Evolutionary conservation across 768 basidiomycete genomes (phyloP).

Genomic region (Tremella fuciformis): DNA sequence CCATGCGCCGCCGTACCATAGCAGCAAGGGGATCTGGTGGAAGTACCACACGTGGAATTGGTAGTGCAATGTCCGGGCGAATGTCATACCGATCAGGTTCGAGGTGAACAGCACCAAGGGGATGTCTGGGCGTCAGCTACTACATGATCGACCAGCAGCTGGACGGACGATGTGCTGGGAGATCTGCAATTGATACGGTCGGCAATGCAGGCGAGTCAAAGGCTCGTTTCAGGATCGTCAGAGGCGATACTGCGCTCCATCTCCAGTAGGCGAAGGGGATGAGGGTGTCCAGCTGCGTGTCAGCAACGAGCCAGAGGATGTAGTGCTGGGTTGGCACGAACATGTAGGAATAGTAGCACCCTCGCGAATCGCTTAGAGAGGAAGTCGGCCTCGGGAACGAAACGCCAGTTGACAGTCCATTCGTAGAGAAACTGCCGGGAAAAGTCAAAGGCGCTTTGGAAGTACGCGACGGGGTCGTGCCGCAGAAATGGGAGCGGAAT

Average conservation of each 20-base stretch:
- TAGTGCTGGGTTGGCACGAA: constrained; percentile 30
- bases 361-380: constrained; percentile 63
- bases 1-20: constrained; percentile 61
- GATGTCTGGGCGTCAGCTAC: constrained; percentile 59
- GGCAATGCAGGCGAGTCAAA: constrained; percentile 53
- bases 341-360: constrained; percentile 66
- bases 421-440: constrained; percentile 84
- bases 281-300: constrained; percentile 2
- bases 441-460: constrained; percentile 77
- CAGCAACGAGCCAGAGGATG: neutral
- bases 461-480: constrained; percentile 55
- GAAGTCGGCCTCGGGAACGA: constrained; percentile 74
- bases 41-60: constrained; percentile 99
- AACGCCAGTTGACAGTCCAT: constrained; percentile 99
- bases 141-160: neutral
- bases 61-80: constrained; percentile 92
- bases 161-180: constrained; percentile 66
- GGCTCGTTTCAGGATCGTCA: constrained; percentile 62
- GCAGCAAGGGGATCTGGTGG: constrained; percentile 78
- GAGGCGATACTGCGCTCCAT: constrained; percentile 64
- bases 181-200: constrained; percentile 54
- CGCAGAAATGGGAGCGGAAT: constrained; percentile 57
- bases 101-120: constrained; percentile 81
- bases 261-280: constrained; percentile 15
- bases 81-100: constrained; percentile 85